Evolutionary conservation across 139 green algal species (phyloP), one percentile per base, ranked within the genome.

Genomic region (Pleodorina starrii): DNA sequence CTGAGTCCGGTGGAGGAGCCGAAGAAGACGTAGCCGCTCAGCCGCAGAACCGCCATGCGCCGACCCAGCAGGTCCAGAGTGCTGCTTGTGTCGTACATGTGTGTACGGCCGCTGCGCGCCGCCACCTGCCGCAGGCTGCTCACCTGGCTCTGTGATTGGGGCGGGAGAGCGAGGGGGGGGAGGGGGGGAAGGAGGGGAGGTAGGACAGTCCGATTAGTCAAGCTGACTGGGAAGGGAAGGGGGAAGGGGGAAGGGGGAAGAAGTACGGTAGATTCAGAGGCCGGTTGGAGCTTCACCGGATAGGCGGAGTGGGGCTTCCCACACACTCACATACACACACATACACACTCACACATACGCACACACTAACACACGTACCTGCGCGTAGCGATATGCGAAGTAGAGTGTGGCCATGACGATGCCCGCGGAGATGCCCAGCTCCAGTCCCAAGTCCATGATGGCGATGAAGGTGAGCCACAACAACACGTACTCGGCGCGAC

Each of bases 1-100:
- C 86, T 88, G 51, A 98, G 91, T 0, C 91, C 89, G 17, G 96
- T 94, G 38, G 82, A 93, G 73, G 44, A 90, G 19, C 96, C 96
- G 80, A 98, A 98, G 93, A 98, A 98, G 21, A 98, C 90, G 90
- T 96, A 98, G 42, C 96, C 96, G 9, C 78, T 85, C n/a, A 97
- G 89, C 3, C 89, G 72, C 32, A 96, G 88, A 12, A 94, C 92
- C 5, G 89, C 94, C 54, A 95, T 86, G 73, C 91, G 92, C 9
- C 68, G 43, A 0, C 59, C 40, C 63, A 92, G 54, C 85, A 92
- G 48, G 17, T 88, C 83, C 2, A 88, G 83, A 11, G 46, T 40
- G 32, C 43, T 36, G 73, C 75, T 54, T 12, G 77, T 54, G 48
- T 90, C 69, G 51, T 90, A 78, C 44, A 59, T 19, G 74, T 87